Conservation (phyloP, 2,329 filamentous ascomycete genomes). For the Fusarium succisae region DNA sequence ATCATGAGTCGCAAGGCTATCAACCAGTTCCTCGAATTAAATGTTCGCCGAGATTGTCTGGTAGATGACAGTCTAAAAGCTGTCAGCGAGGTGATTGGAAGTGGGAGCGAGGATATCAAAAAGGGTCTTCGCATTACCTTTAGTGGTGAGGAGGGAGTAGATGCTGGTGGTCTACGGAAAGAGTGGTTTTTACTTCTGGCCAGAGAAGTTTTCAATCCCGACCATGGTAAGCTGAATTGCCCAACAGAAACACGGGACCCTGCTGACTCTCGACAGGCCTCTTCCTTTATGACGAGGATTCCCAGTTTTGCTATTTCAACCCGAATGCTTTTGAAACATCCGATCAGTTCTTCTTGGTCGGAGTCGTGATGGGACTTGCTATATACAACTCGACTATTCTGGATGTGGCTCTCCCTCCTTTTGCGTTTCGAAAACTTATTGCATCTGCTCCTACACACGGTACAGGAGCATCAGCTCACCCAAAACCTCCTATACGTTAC, state of each 20-base stretch:
- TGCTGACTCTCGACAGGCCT: slow-evolving; percentile 66
- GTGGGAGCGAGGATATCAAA: slow-evolving; percentile 85
- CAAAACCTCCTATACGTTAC: slow-evolving; percentile 73
- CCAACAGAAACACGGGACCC: slow-evolving; percentile 8
- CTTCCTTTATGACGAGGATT: slow-evolving; percentile 92
- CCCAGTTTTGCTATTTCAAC: slow-evolving; percentile 92
- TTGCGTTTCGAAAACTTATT: slow-evolving; percentile 88
- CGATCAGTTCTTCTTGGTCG: slow-evolving; percentile 91
- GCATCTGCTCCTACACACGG: slow-evolving; percentile 75
- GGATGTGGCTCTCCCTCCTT: slow-evolving; percentile 86
- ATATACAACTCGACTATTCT: slow-evolving; percentile 96
- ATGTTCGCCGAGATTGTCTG: slow-evolving; percentile 83
- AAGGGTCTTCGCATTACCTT: slow-evolving; percentile 90
- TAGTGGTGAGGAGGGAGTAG: slow-evolving; percentile 87
- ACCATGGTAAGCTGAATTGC: slow-evolving; percentile 73
- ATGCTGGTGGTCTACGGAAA: slow-evolving; percentile 88
- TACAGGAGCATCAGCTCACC: slow-evolving; percentile 63
- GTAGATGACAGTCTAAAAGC: slow-evolving; percentile 87
- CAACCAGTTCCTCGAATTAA: slow-evolving; percentile 80
- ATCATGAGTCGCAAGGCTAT: slow-evolving; percentile 79
- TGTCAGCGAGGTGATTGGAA: slow-evolving; percentile 85
- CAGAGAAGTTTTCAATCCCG: slow-evolving; percentile 88
- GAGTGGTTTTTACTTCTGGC: slow-evolving; percentile 94
- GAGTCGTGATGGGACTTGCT: slow-evolving; percentile 85
- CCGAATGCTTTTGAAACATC: slow-evolving; percentile 88